Conservation (phyloP, 2,329 filamentous ascomycete species). For the Ophiostoma quercus region DNA sequence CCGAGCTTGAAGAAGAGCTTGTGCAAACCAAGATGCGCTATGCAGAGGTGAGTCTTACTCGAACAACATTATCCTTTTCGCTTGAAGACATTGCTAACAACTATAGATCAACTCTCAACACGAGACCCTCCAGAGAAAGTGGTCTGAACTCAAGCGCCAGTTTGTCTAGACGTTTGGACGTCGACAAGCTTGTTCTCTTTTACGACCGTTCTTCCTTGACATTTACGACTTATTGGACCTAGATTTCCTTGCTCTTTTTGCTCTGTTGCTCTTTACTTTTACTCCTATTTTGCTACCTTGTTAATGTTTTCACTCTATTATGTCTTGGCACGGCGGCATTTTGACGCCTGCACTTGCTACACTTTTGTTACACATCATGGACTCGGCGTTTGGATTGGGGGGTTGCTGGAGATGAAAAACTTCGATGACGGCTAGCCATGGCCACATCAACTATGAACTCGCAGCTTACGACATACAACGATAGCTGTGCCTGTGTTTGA, state of each 20-base stretch:
- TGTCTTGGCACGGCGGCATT: background rate
- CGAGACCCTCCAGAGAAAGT: slow-evolving; percentile 69
- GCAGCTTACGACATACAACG: background rate
- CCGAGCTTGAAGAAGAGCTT: slow-evolving; percentile 85
- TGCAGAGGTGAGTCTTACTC: slow-evolving; percentile 68
- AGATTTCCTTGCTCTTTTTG: background rate
- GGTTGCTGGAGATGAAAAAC: slow-evolving; percentile 5
- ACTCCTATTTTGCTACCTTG: background rate
- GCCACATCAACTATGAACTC: slow-evolving; percentile 5
- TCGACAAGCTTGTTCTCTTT: background rate
- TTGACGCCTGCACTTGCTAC: slow-evolving; percentile 4
- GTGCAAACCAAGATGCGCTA: slow-evolving; percentile 92
- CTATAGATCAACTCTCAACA: slow-evolving; percentile 64
- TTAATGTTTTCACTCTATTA: slow-evolving; percentile 5
- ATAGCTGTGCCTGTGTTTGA: slow-evolving; percentile 18
- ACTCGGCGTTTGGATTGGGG: slow-evolving; percentile 17
- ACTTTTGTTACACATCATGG: slow-evolving; percentile 16
- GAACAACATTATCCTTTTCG: background rate
- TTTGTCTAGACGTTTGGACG: slow-evolving; percentile 38
- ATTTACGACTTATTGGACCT: slow-evolving; percentile 12
- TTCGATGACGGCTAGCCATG: background rate
- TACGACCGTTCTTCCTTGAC: background rate
- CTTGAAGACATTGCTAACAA: slow-evolving; percentile 17
- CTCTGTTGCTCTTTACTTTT: background rate
- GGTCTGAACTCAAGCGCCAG: slow-evolving; percentile 64